Evolutionary conservation across 192 early-diverging fungal genomes (phyloP).

Genomic region (Entrophospora sp.): DNA sequence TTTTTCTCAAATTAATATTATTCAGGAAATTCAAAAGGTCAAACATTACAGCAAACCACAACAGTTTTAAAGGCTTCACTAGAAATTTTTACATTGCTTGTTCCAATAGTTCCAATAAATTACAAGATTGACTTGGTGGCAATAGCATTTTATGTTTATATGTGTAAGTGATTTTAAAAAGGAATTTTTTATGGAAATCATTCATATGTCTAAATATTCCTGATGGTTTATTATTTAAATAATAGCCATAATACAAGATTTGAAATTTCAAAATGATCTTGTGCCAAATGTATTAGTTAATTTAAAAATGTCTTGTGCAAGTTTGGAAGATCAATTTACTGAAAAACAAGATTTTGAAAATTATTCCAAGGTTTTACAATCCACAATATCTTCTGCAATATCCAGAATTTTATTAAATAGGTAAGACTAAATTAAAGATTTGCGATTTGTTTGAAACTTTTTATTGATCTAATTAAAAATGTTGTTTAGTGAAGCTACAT

Average conservation of each 20-base stretch:
- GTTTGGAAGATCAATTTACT: slow-evolving; percentile 7
- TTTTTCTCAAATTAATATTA: background rate
- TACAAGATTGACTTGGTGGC: slow-evolving; percentile 41
- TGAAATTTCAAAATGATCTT: slow-evolving; percentile 34
- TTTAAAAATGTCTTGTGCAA: slow-evolving; percentile 36
- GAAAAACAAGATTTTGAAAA: slow-evolving; percentile 16
- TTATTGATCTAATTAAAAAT: background rate
- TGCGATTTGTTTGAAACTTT: background rate
- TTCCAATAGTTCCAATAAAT: slow-evolving; percentile 32
- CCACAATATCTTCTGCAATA: slow-evolving; percentile 1
- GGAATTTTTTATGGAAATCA: background rate
- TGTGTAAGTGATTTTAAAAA: slow-evolving; percentile 24
- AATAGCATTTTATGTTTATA: slow-evolving; percentile 41
- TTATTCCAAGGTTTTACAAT: slow-evolving; percentile 20
- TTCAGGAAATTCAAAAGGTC: background rate
- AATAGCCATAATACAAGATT: slow-evolving; percentile 36
- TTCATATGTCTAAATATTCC: background rate
- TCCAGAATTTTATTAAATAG: slow-evolving; percentile 21
- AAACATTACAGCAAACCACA: slow-evolving; percentile 21
- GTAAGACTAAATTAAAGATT: background rate
- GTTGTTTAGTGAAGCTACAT: background rate
- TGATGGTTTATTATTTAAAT: background rate
- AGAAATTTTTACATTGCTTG: slow-evolving; percentile 37
- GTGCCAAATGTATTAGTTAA: slow-evolving; percentile 37
- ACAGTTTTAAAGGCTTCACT: slow-evolving; percentile 29